These are phyloP conservation scores for Herpotrichia juniperi DNA, from an alignment of 2,329 filamentous ascomycete genomes.

Conservation along the genomic window DNA sequence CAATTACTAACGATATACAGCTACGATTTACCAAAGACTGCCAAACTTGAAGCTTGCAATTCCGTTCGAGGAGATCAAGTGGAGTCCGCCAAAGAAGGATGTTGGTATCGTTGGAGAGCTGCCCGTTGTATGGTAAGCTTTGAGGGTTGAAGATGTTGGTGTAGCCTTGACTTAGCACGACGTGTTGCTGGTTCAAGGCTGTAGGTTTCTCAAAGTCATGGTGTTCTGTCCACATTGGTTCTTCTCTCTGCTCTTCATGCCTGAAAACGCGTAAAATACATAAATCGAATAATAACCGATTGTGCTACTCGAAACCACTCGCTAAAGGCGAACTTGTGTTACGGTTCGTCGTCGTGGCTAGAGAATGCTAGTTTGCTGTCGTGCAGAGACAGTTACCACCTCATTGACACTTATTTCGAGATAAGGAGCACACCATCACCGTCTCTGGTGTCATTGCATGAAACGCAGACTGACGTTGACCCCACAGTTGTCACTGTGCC, in stretches of 20 bases:
- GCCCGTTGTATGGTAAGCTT: conserved; percentile 42
- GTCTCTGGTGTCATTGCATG: too few relatives aligned
- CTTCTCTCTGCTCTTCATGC: neutral
- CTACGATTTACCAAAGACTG: conserved; percentile 23
- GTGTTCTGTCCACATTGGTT: neutral
- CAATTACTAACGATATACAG: conserved; percentile 12
- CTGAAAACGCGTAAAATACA: too few relatives aligned
- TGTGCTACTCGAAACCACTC: too few relatives aligned
- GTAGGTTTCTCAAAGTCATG: neutral
- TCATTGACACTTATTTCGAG: too few relatives aligned
- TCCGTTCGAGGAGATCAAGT: conserved; percentile 49
- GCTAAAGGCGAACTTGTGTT: too few relatives aligned
- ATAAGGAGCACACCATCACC: too few relatives aligned
- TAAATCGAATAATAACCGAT: too few relatives aligned
- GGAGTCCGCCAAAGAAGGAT: conserved; percentile 46
- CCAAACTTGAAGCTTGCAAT: conserved; percentile 50
- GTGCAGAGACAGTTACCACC: too few relatives aligned
- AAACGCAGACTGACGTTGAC: too few relatives aligned
- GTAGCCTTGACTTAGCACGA: neutral
- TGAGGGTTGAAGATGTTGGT: neutral
- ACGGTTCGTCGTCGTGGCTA: too few relatives aligned
- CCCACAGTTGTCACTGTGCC: neutral
- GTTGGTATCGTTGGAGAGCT: conserved; percentile 51
- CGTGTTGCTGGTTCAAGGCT: neutral
- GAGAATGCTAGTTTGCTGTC: too few relatives aligned